These are phyloP conservation scores for Oryza brachyantha DNA, from an alignment of 176 grass and related monocot species.

Conservation along the genomic window DNA sequence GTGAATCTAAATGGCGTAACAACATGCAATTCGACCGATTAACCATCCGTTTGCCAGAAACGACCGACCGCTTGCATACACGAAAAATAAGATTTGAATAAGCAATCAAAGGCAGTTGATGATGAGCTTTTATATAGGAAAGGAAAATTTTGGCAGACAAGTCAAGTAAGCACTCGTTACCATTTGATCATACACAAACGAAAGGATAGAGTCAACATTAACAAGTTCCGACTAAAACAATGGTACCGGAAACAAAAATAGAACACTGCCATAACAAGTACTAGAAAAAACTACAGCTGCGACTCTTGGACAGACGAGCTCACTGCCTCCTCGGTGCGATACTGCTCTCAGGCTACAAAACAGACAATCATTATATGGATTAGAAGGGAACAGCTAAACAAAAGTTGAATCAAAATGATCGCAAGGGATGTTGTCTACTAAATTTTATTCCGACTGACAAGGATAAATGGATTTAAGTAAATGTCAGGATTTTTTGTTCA, in stretches of 20 bases:
- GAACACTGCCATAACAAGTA: neutral
- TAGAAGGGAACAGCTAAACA: neutral
- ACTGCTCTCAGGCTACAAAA: conserved; percentile 58
- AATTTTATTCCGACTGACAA: neutral
- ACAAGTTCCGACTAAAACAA: neutral
- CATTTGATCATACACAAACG: neutral
- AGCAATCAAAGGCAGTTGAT: neutral
- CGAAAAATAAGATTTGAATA: neutral
- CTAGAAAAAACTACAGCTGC: conserved; percentile 8
- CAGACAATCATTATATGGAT: neutral
- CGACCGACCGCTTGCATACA: neutral
- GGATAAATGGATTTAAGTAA: neutral
- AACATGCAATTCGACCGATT: neutral
- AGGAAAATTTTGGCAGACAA: neutral
- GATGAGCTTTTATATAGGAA: no score
- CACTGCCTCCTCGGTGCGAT: conserved; percentile 47
- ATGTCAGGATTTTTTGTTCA: neutral
- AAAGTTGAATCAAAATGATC: neutral
- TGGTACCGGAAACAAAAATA: conserved; percentile 10
- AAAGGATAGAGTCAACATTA: neutral
- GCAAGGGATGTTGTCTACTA: neutral
- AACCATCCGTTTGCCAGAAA: neutral
- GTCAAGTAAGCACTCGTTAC: neutral
- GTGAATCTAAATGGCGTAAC: neutral
- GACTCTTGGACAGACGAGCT: neutral